These are phyloP conservation scores for Sphagnum tenellum DNA, from an alignment of 225 moss, liverwort and hornwort species.

Conservation along the genomic window DNA sequence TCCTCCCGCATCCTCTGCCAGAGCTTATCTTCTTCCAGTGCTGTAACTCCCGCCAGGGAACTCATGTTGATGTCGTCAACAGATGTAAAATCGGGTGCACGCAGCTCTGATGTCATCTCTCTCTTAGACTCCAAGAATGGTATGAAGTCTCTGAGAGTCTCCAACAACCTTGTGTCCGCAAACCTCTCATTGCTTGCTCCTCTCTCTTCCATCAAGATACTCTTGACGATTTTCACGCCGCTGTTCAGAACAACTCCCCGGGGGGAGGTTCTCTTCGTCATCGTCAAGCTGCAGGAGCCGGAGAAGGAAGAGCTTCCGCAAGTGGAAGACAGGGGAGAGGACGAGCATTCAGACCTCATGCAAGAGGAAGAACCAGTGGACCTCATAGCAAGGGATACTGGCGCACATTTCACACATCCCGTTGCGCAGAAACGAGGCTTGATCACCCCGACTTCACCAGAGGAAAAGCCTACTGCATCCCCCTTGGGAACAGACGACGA, in stretches of 20 bases:
- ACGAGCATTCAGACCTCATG: constrained; percentile 45
- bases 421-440: constrained; percentile 26
- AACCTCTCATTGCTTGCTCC: constrained; percentile 18
- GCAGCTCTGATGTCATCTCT: constrained; percentile 9
- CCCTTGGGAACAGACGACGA: constrained; percentile 6
- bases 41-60: constrained; percentile 24
- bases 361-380: constrained; percentile 30
- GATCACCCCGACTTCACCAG: constrained; percentile 4
- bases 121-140: constrained; percentile 34
- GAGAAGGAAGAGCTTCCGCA: constrained; percentile 11
- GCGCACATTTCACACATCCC: constrained; percentile 52
- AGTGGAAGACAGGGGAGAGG: constrained; percentile 25
- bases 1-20: constrained; percentile 51
- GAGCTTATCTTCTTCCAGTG: constrained; percentile 29
- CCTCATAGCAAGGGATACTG: constrained; percentile 39
- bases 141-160: constrained; percentile 27
- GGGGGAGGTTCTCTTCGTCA: neutral
- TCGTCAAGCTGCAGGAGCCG: neutral
- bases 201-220: constrained; percentile 49
- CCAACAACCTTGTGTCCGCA: constrained; percentile 21
- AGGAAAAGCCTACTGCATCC: constrained; percentile 5
- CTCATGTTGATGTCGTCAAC: constrained; percentile 14
- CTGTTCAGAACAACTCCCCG: too few species aligned
- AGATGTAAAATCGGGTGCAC: constrained; percentile 2
- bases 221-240: neutral